Evolutionary conservation across 2,329 filamentous ascomycete genomes (phyloP).

Genomic region (Trichoderma aggressivum): DNA sequence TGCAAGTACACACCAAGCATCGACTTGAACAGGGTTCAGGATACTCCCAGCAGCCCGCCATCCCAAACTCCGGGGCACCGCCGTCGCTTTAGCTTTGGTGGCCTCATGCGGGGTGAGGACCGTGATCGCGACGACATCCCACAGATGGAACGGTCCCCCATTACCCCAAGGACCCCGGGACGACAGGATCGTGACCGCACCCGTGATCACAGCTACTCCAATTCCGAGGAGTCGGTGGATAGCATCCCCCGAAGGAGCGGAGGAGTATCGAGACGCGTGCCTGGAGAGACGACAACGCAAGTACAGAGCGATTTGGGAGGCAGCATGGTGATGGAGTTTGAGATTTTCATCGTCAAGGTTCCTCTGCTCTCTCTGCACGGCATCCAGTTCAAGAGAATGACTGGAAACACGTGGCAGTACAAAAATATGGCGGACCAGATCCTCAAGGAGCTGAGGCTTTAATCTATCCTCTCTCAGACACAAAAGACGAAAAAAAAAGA

Average conservation of each 20-base stretch:
- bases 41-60: conserved; percentile 58
- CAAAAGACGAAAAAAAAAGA: not conserved
- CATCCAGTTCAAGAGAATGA: conserved; percentile 96
- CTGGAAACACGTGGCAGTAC: conserved; percentile 96
- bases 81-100: conserved; percentile 81
- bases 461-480: conserved; percentile 24
- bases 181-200: conserved; percentile 41
- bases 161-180: conserved; percentile 43
- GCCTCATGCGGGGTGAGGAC: conserved; percentile 54
- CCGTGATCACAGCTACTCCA: conserved; percentile 70
- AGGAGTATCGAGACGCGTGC: conserved; percentile 54
- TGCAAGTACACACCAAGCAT: conserved; percentile 89
- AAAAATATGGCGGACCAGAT: conserved; percentile 98
- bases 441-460: conserved; percentile 78
- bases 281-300: conserved; percentile 87
- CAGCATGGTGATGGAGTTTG: conserved; percentile 82
- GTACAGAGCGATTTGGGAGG: conserved; percentile 86
- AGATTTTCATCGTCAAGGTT: conserved; percentile 97
- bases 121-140: conserved; percentile 70
- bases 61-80: conserved; percentile 57
- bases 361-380: conserved; percentile 89
- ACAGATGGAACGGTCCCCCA: conserved; percentile 48
- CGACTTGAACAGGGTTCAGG: conserved; percentile 70
- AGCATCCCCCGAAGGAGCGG: conserved; percentile 57
- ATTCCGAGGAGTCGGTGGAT: conserved; percentile 82